Conservation (phyloP, 2,329 filamentous ascomycete genomes). For the Tolypocladium guangdongense region DNA sequence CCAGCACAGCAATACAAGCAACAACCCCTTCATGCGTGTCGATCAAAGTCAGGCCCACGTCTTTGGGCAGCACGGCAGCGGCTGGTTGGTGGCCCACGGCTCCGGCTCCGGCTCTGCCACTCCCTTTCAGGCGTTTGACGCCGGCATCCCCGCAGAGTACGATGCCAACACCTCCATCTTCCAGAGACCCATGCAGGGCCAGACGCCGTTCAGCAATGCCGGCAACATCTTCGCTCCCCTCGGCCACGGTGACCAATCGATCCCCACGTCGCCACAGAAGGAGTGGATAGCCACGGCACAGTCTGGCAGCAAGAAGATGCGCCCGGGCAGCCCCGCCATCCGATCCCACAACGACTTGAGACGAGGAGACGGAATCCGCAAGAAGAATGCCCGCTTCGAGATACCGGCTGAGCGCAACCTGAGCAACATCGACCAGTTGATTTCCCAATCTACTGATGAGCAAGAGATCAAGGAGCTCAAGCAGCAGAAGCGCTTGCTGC, state of each 20-base stretch:
- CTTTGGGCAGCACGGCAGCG: conserved; percentile 28
- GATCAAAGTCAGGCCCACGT: conserved; percentile 35
- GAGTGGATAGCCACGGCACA: conserved; percentile 43
- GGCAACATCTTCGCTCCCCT: conserved; percentile 43
- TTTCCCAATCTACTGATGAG: conserved; percentile 78
- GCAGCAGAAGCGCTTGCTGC: conserved; percentile 88
- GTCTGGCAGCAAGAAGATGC: conserved; percentile 48
- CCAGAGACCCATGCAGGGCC: conserved; percentile 38
- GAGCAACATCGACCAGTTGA: conserved; percentile 88
- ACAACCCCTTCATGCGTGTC: conserved; percentile 58
- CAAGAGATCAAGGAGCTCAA: conserved; percentile 96
- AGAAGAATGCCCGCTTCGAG: conserved; percentile 98
- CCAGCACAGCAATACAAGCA: conserved; percentile 46
- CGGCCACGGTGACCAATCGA: conserved; percentile 34
- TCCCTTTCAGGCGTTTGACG: conserved; percentile 55
- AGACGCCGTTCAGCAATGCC: conserved; percentile 44
- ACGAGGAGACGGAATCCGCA: conserved; percentile 81
- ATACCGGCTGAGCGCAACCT: conserved; percentile 91
- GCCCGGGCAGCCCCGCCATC: conserved; percentile 55
- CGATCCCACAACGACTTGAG: conserved; percentile 67
- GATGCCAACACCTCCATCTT: conserved; percentile 43
- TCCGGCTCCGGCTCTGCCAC: conserved; percentile 66
- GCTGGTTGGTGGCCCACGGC: conserved; percentile 54
- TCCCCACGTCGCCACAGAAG: conserved; percentile 46
- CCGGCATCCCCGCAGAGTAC: conserved; percentile 41